Conservation (phyloP, 2,329 filamentous ascomycete genomes). For the Chaetomium sp. region DNA sequence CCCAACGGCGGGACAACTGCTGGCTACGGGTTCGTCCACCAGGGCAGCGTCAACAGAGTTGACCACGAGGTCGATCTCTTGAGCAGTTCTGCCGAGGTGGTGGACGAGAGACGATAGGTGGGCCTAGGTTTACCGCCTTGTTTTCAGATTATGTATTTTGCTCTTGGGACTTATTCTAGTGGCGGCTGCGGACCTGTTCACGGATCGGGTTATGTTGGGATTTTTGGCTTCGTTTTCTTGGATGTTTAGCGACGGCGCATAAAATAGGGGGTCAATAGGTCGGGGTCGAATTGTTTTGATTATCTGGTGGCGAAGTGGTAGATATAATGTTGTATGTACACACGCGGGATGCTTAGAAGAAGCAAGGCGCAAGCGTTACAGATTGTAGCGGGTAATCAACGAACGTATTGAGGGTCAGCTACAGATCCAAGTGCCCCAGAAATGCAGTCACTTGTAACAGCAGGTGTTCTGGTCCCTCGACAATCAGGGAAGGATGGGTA, state of each 20-base stretch:
- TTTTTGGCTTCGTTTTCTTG: slow-evolving; percentile 17
- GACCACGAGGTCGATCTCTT: slow-evolving; percentile 55
- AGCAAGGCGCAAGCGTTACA: background rate
- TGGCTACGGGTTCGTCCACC: slow-evolving; percentile 59
- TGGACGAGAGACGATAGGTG: slow-evolving; percentile 45
- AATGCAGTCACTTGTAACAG: background rate
- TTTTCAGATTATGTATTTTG: background rate
- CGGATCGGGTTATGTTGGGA: slow-evolving; percentile 1
- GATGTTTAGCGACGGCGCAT: slow-evolving; percentile 32
- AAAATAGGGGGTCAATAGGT: slow-evolving; percentile 27
- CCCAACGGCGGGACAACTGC: slow-evolving; percentile 47
- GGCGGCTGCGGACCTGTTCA: background rate
- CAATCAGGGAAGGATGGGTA: slow-evolving; percentile 2
- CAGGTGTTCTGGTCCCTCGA: background rate
- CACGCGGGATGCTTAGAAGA: slow-evolving; percentile 4
- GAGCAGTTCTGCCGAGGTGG: slow-evolving; percentile 59
- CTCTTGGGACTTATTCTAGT: background rate
- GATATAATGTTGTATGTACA: slow-evolving; percentile 14
- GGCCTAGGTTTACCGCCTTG: background rate
- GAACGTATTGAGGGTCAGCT: background rate
- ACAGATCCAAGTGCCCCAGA: background rate
- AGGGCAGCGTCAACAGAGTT: slow-evolving; percentile 59
- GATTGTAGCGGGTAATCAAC: background rate
- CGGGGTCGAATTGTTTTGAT: background rate
- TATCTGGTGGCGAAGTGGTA: background rate